These are phyloP conservation scores for Inga leiocalycina DNA, from an alignment of 306 rosid species.

Conservation along the genomic window DNA sequence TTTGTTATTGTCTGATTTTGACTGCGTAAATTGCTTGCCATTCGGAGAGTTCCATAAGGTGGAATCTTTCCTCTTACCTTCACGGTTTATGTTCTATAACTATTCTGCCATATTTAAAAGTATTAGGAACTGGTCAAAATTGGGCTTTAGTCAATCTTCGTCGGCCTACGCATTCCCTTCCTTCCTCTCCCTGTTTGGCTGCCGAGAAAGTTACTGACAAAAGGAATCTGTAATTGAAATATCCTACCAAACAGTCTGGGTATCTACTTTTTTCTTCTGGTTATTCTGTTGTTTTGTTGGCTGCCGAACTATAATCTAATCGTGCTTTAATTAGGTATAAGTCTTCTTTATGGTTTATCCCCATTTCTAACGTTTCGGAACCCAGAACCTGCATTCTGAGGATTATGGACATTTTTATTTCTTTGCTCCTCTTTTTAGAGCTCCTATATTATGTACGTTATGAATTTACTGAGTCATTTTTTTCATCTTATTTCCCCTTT, in stretches of 20 bases:
- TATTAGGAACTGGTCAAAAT: slow-evolving; percentile 32
- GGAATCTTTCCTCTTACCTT: slow-evolving; percentile 31
- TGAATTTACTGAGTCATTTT: neutral
- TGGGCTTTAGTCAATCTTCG: neutral
- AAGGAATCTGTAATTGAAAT: neutral
- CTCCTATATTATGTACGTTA: slow-evolving; percentile 41
- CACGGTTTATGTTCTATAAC: neutral
- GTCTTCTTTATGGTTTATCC: slow-evolving; percentile 11
- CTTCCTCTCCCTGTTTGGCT: slow-evolving; percentile 25
- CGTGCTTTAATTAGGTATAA: slow-evolving; percentile 17
- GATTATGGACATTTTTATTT: slow-evolving; percentile 38
- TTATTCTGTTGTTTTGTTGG: slow-evolving; percentile 26
- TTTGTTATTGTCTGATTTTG: neutral
- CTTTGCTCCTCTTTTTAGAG: slow-evolving; percentile 35
- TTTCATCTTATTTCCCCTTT: slow-evolving; percentile 3
- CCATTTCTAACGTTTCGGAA: slow-evolving; percentile 18
- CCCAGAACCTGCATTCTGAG: slow-evolving; percentile 33
- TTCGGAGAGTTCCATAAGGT: slow-evolving; percentile 28
- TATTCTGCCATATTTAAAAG: slow-evolving; percentile 23
- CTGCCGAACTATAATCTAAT: slow-evolving; percentile 24
- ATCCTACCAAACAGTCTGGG: slow-evolving; percentile 19
- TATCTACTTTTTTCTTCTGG: neutral
- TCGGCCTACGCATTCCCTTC: slow-evolving; percentile 23
- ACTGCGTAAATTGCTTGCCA: slow-evolving; percentile 23
- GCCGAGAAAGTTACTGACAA: slow-evolving; percentile 36